Evolutionary conservation across 768 basidiomycete species (phyloP).

Genomic region (Rhodotorula toruloides): DNA sequence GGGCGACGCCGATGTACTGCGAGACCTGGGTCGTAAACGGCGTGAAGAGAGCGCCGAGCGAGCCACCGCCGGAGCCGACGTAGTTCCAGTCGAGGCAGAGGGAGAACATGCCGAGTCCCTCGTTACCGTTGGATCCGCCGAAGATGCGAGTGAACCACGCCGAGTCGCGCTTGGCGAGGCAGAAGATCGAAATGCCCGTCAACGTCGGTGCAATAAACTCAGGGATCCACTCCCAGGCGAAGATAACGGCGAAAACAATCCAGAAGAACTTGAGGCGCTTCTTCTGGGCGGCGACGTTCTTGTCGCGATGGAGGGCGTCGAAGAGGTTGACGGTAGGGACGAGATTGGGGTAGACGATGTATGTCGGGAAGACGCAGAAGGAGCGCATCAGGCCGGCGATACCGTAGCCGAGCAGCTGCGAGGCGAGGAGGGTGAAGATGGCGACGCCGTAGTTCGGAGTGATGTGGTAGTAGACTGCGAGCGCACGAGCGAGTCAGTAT

Average conservation of each 20-base stretch:
- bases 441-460: constrained; percentile 44
- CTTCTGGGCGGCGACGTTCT: constrained; percentile 40
- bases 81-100: constrained; percentile 41
- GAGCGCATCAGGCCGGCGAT: constrained; percentile 41
- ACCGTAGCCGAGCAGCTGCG: constrained; percentile 30
- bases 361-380: constrained; percentile 42
- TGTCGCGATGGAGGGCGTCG: constrained; percentile 44
- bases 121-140: constrained; percentile 27
- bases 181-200: constrained; percentile 46
- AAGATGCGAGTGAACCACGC: constrained; percentile 47
- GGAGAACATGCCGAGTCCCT: constrained; percentile 44
- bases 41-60: constrained; percentile 43
- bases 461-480: constrained; percentile 39
- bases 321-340: constrained; percentile 40
- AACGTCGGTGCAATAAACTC: constrained; percentile 42
- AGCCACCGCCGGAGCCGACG: constrained; percentile 36
- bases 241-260: constrained; percentile 44
- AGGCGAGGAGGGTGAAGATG: constrained; percentile 44
- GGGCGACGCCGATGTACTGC: constrained; percentile 33
- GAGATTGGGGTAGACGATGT: constrained; percentile 36
- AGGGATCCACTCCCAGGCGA: constrained; percentile 35
- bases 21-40: constrained; percentile 44
- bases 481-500: no score
- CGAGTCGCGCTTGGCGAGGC: constrained; percentile 45
- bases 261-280: constrained; percentile 45